These are phyloP conservation scores for Chenopodium suecicum DNA, from an alignment of 148 eudicot genomes.

Conservation along the genomic window DNA sequence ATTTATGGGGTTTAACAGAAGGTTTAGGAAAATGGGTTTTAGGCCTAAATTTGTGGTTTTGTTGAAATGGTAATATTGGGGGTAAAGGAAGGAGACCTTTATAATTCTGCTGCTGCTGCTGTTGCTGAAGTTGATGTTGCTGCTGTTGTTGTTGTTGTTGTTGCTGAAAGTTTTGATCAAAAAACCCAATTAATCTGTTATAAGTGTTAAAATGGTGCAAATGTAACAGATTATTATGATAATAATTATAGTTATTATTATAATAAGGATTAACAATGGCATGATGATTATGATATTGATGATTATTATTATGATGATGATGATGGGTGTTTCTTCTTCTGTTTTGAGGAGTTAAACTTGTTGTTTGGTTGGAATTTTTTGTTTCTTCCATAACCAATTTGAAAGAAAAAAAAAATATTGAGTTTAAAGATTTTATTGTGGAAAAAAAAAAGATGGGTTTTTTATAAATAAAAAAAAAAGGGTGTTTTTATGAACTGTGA, in stretches of 20 bases:
- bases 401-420: constrained; percentile 13
- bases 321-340: constrained; percentile 31
- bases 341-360: constrained; percentile 44
- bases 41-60: constrained; percentile 44
- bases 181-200: constrained; percentile 37
- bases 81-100: constrained; percentile 83
- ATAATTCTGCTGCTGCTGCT: constrained; percentile 33
- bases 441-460: constrained; percentile 9
- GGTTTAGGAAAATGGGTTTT: constrained; percentile 52
- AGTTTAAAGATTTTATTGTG: constrained; percentile 5
- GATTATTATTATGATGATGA: constrained; percentile 11
- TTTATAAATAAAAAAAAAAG: neutral
- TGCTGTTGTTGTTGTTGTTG: constrained; percentile 37
- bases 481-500: neutral
- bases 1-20: constrained; percentile 32
- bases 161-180: constrained; percentile 30
- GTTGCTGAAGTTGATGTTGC: constrained; percentile 31
- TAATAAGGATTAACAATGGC: constrained; percentile 27
- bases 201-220: constrained; percentile 41
- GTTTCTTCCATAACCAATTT: constrained; percentile 57
- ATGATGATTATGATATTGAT: constrained; percentile 26
- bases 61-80: constrained; percentile 50
- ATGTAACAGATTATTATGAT: constrained; percentile 17
- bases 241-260: neutral
- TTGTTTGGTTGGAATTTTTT: constrained; percentile 46